Conservation (phyloP, 2,329 filamentous ascomycete species). For the Pyricularia sp. region DNA sequence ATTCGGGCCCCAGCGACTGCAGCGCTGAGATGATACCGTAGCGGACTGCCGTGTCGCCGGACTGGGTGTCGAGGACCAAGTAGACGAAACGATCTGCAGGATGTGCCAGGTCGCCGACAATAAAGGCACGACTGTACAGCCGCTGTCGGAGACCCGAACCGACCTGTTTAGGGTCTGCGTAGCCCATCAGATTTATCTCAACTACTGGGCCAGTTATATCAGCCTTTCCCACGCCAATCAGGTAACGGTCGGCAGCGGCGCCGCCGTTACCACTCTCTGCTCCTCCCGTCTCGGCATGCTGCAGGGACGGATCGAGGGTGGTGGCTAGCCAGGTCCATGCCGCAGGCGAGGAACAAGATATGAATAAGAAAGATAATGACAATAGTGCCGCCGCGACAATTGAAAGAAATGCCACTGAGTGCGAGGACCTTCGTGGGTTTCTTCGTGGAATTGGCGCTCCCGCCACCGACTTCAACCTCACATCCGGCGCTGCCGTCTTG, state of each 20-base stretch:
- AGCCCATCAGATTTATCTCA: slow-evolving; percentile 83
- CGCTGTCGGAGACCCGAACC: slow-evolving; percentile 75
- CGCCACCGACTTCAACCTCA: background rate
- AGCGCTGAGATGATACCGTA: slow-evolving; percentile 70
- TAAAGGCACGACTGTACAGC: slow-evolving; percentile 76
- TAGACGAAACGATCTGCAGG: slow-evolving; percentile 67
- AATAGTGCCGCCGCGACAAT: background rate
- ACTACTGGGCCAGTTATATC: slow-evolving; percentile 60
- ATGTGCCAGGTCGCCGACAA: slow-evolving; percentile 55
- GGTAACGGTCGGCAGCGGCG: slow-evolving; percentile 26
- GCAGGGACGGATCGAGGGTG: background rate
- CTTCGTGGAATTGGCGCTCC: background rate
- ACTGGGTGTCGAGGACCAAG: slow-evolving; percentile 72
- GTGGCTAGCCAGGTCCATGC: background rate
- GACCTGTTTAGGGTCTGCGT: slow-evolving; percentile 66
- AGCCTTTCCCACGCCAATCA: slow-evolving; percentile 38
- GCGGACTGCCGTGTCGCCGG: slow-evolving; percentile 75
- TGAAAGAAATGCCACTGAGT: background rate
- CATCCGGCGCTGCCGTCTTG: background rate
- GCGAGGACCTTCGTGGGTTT: background rate
- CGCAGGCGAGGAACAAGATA: background rate
- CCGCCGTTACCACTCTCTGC: background rate
- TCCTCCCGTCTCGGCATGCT: background rate
- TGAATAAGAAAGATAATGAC: background rate
- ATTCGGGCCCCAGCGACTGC: slow-evolving; percentile 53